Evolutionary conservation across 2,329 filamentous ascomycete genomes (phyloP), one percentile per base, ranked within the genome.

Genomic region (Endothia cerciana): DNA sequence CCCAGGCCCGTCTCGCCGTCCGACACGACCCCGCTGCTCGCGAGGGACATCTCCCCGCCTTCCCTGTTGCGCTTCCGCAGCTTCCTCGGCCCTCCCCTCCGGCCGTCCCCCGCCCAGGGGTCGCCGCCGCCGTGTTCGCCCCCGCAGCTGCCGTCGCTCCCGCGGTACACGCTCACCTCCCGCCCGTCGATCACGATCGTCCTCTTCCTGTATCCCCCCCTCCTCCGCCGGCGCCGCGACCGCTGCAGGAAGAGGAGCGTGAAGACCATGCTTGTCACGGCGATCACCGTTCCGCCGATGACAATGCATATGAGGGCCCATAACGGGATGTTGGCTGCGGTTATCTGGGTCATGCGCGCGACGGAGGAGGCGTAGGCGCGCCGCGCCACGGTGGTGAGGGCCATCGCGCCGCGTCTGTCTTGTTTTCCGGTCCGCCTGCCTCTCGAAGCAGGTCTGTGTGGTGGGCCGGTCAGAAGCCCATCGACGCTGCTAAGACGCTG

Each of bases 231-330:
- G 2, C 71, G 65, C 4, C 72, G 74, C 10, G 76, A 76, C 2
- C 78, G 68, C 74, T 79, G 80, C 6, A 81, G 71, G 56, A 83
- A 77, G 30, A 84, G 65, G 33, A 82, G 73, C 0, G 80, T 81
- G 7, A 84, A 65, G 8, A 70, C 73, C 1, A 78, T 73, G 71
- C 28, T 36, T 22, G 60, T 56, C 7, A 83, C 82, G 17, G 85
- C 66, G 7, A 84, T 62, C 2, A 82, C 70, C 19, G 81, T 80
- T n/a, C 82, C 82, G 40, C 79, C 79, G 33, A 87, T 69, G 15
- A 80, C 79, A 63, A 86, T 81, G 63, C 77, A 77, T 41, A 85
- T 71, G 64, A 80, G 72, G 25, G 71, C 73, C 25, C 76, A 75
- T n/a, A 73, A 72, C 3, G 75, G 75, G 43, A 78, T 69, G 55